A percentile compares a stretch with the other conserved stretches of the same genome.
Evolutionary conservation across 2,329 filamentous ascomycete species (phyloP).

Genomic region (Sporothrix brunneoviolacea): DNA sequence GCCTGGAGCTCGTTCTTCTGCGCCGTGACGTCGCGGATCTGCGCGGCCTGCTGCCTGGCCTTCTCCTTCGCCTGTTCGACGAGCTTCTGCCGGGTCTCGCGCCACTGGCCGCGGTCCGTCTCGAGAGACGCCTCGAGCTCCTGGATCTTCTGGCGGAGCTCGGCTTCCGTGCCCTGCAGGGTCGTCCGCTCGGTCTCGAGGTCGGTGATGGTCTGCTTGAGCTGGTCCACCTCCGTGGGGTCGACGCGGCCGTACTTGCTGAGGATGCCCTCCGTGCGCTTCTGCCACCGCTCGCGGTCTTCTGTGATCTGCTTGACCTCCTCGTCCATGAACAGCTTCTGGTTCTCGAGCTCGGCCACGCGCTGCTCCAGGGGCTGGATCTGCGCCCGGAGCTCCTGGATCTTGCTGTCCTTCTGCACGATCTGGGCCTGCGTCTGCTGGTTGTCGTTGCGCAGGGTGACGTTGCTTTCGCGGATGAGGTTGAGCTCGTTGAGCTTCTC

Average conservation of each 20-base stretch:
- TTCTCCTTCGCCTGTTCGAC: conserved; percentile 59
- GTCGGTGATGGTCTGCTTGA: conserved; percentile 68
- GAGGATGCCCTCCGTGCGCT: conserved; percentile 90
- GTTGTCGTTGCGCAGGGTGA: conserved; percentile 80
- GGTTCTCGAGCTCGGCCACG: conserved; percentile 74
- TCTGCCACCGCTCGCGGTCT: conserved; percentile 91
- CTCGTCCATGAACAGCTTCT: conserved; percentile 73
- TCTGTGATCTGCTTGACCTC: conserved; percentile 85
- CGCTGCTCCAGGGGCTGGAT: conserved; percentile 77
- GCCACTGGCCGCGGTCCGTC: conserved; percentile 49
- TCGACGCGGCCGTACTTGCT: conserved; percentile 95
- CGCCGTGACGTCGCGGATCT: conserved; percentile 48
- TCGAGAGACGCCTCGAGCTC: conserved; percentile 47
- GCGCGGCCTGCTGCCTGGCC: conserved; percentile 44
- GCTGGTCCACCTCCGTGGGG: conserved; percentile 81
- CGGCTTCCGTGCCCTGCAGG: conserved; percentile 42
- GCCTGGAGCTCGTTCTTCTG: conserved; percentile 48
- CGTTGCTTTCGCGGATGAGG: conserved; percentile 89
- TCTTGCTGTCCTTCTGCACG: conserved; percentile 63
- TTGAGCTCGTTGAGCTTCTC: conserved; percentile 94
- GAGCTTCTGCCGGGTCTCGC: conserved; percentile 44
- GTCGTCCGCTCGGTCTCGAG: conserved; percentile 60
- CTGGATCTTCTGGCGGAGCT: conserved; percentile 47
- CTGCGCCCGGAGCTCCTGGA: conserved; percentile 66
- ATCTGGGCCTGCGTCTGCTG: conserved; percentile 71